Conservation (phyloP, 2,329 filamentous ascomycete species). For the Zymoseptoria brevis region DNA sequence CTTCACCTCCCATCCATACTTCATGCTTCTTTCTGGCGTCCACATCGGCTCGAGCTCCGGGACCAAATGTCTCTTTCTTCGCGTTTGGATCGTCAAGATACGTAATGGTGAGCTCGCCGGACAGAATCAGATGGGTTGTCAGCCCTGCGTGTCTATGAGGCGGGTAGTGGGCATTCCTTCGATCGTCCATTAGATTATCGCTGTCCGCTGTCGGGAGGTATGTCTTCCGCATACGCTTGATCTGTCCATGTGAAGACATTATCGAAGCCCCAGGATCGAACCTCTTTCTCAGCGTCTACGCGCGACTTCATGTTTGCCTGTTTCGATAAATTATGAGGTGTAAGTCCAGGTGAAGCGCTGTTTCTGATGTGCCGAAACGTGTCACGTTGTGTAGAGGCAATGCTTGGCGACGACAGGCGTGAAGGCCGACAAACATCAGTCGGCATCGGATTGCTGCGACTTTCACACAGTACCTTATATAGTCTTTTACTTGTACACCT, state of each 20-base stretch:
- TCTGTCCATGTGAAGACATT: constrained; percentile 67
- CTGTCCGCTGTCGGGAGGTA: background rate
- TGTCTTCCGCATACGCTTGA: constrained; percentile 46
- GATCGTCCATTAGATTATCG: background rate
- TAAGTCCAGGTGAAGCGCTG: background rate
- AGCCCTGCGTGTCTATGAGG: constrained; percentile 58
- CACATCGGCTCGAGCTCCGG: constrained; percentile 58
- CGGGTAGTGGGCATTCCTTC: constrained; percentile 58
- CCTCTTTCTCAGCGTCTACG: constrained; percentile 50
- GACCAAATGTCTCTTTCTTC: constrained; percentile 51
- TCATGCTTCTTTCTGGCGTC: constrained; percentile 57
- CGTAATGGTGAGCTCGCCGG: constrained; percentile 57
- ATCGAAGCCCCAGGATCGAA: constrained; percentile 60
- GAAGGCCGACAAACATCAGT: background rate
- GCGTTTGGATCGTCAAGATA: constrained; percentile 54
- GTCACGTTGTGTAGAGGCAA: background rate
- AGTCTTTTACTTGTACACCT: background rate
- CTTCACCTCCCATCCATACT: constrained; percentile 59
- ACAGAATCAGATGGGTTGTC: constrained; percentile 62
- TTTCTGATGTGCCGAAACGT: background rate
- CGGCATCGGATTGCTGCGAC: background rate
- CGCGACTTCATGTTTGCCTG: constrained; percentile 26
- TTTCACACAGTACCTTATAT: background rate
- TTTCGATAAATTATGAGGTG: background rate
- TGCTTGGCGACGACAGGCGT: background rate